These are phyloP conservation scores for Arctium lappa DNA, from an alignment of 129 eudicot species.

Conservation along the genomic window DNA sequence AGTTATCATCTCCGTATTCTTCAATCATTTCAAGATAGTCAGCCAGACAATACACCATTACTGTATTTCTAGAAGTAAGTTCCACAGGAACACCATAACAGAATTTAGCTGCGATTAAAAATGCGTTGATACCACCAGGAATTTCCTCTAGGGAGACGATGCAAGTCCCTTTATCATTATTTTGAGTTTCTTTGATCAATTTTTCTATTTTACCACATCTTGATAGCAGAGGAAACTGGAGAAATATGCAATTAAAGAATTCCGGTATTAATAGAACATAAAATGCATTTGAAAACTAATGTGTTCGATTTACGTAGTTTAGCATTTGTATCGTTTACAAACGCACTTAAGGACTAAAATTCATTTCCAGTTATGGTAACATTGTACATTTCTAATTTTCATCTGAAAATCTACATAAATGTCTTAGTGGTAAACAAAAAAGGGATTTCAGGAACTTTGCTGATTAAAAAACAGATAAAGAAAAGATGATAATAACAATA, in stretches of 20 bases:
- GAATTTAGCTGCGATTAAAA: slow-evolving; percentile 51
- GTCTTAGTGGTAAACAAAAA: neutral
- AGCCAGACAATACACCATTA: slow-evolving; percentile 64
- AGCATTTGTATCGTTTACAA: neutral
- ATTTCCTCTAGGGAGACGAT: slow-evolving; percentile 43
- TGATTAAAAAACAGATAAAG: neutral
- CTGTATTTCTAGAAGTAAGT: slow-evolving; percentile 61
- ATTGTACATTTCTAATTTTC: neutral
- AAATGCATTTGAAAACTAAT: neutral
- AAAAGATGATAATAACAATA: neutral
- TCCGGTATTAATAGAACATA: slow-evolving; percentile 1
- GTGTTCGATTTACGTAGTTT: neutral
- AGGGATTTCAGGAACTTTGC: neutral
- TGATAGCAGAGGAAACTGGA: slow-evolving; percentile 87
- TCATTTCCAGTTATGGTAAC: neutral
- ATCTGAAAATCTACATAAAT: neutral
- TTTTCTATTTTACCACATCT: slow-evolving; percentile 69
- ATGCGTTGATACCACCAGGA: slow-evolving; percentile 63
- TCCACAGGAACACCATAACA: slow-evolving; percentile 65
- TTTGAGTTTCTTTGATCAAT: slow-evolving; percentile 46
- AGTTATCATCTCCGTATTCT: slow-evolving; percentile 72
- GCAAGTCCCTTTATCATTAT: slow-evolving; percentile 23
- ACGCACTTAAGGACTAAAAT: neutral
- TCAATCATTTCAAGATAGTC: slow-evolving; percentile 78
- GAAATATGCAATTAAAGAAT: slow-evolving; percentile 13